Evolutionary conservation across 2,329 filamentous ascomycete species (phyloP).

Genomic region (Furcasterigmium furcatum): DNA sequence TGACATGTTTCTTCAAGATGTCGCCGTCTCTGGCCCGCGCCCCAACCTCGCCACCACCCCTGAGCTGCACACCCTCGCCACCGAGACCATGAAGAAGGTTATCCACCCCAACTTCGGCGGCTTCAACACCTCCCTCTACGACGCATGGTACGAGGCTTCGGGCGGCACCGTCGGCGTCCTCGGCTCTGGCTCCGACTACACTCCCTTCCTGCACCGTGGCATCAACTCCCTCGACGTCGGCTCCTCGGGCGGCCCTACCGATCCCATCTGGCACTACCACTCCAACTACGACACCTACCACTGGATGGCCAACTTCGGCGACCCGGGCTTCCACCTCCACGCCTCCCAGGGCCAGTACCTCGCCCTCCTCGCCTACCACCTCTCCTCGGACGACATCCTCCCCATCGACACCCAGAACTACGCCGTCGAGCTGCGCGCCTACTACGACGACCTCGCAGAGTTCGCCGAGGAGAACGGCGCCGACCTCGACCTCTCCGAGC

Average conservation of each 20-base stretch:
- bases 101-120: constrained; percentile 57
- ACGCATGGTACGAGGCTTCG: constrained; percentile 32
- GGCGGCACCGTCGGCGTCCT: constrained; percentile 44
- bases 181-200: constrained; percentile 66
- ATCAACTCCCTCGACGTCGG: constrained; percentile 52
- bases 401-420: constrained; percentile 38
- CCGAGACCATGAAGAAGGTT: constrained; percentile 58
- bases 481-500: constrained; percentile 30
- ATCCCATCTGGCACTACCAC: constrained; percentile 73
- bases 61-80: constrained; percentile 62
- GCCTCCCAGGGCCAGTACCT: constrained; percentile 49
- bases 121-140: constrained; percentile 34
- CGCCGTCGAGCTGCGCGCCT: constrained; percentile 30
- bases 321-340: constrained; percentile 61
- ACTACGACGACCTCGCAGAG: constrained; percentile 31
- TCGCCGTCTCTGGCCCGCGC: constrained; percentile 43
- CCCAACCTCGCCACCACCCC: constrained; percentile 61
- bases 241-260: constrained; percentile 36
- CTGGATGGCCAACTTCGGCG: constrained; percentile 81
- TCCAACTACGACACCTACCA: constrained; percentile 72
- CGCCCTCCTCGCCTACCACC: constrained; percentile 31
- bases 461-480: constrained; percentile 25
- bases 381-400: constrained; percentile 32
- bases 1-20: background rate
- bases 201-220: constrained; percentile 58